These are phyloP conservation scores for Boletus vermiculosoides DNA, from an alignment of 768 basidiomycete genomes.

Conservation along the genomic window DNA sequence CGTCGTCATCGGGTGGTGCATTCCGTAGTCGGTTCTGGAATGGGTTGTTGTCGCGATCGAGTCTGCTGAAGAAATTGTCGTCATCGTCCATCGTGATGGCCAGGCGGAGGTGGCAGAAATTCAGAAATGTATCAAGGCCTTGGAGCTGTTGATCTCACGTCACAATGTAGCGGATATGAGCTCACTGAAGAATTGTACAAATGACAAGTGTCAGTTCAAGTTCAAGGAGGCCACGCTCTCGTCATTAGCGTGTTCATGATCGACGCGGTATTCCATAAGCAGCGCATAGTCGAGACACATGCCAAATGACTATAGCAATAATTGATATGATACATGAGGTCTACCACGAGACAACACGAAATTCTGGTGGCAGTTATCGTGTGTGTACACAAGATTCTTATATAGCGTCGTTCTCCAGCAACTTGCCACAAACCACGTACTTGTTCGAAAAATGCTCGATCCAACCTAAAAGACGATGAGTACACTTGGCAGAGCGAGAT, in stretches of 20 bases:
- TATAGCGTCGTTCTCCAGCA: conserved; percentile 74
- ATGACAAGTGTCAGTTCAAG: neutral
- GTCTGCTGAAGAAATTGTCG: conserved; percentile 30
- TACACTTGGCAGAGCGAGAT: neutral
- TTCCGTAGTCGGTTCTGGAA: conserved; percentile 40
- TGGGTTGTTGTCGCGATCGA: conserved; percentile 17
- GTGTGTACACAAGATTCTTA: conserved; percentile 4
- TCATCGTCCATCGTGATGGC: conserved; percentile 21
- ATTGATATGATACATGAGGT: conserved; percentile 12
- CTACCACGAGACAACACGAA: neutral
- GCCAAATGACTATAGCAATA: conserved; percentile 1
- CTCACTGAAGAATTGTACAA: too few relatives aligned
- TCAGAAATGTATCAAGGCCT: neutral
- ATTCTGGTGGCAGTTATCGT: neutral
- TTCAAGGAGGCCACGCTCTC: neutral
- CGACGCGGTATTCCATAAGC: neutral
- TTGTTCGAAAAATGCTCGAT: conserved; percentile 92
- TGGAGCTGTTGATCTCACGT: neutral
- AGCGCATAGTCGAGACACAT: neutral
- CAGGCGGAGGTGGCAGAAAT: neutral
- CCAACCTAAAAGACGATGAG: conserved; percentile 58
- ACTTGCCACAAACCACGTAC: conserved; percentile 85
- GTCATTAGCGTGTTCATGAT: neutral
- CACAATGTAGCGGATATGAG: too few relatives aligned
- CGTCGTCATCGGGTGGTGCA: conserved; percentile 30